phyloP scores from a whole-genome alignment of 257 asterid genomes.

The Lantana camara region DNA sequence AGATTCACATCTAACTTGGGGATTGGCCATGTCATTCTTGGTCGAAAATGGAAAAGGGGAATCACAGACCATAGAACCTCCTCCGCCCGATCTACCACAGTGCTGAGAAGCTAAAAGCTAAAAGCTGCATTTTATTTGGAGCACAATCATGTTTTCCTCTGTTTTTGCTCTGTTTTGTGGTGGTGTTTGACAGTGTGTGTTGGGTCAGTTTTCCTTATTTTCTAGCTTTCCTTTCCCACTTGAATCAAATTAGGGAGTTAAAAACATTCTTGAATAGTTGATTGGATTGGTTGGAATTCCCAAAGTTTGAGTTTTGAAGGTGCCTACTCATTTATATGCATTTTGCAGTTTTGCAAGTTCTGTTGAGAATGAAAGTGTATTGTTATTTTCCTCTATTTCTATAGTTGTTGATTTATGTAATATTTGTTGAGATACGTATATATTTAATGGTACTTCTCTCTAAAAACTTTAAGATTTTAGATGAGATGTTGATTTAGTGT shows the following conservation, averaged over 20 bases:
- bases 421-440: too few species aligned
- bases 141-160: neutral
- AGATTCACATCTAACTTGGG: constrained; percentile 71
- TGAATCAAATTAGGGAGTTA: neutral
- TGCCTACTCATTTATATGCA: neutral
- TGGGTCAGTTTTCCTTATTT: neutral
- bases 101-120: constrained; percentile 34
- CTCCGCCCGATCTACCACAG: constrained; percentile 62
- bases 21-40: constrained; percentile 53
- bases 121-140: neutral
- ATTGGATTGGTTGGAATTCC: neutral
- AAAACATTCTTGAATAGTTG: neutral
- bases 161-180: constrained; percentile 15
- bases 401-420: too few species aligned
- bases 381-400: too few species aligned
- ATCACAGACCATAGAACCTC: constrained; percentile 48
- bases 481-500: too few species aligned
- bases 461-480: too few species aligned
- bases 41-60: constrained; percentile 62
- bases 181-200: neutral
- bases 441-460: too few species aligned
- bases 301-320: neutral
- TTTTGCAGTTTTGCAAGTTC: neutral
- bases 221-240: neutral
- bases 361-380: neutral